Evolutionary conservation across 306 rosid species (phyloP), one percentile per base, ranked within the genome.

Genomic region (Lablab purpureus): DNA sequence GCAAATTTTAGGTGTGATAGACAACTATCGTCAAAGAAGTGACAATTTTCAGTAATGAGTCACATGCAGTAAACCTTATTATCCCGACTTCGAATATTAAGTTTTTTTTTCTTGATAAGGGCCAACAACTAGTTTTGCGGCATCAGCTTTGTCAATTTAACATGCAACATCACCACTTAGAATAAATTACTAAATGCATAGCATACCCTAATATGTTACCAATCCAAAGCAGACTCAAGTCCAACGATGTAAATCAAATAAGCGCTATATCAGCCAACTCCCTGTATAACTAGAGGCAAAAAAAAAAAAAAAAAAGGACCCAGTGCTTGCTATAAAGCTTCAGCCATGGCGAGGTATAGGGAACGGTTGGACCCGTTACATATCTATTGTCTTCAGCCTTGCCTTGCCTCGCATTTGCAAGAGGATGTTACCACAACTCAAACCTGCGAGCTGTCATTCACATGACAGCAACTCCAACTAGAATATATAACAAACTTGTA

Each of bases 1-100:
- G 71, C 66, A 82, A 80, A 70, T 66, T 83, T 55, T n/a, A 47
- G 25, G 62, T 22, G 46, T 9, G 64, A 45, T 12, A 41, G 77
- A 28, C 74, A 68, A 68, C 43, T 51, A 51, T 50, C 47, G 62
- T 65, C 43, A 79, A 40, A 18, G 27, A 18, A 52, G 63, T 71
- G 46, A 47, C 68, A 49, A 36, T 66, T 67, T 80, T 68, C 56
- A 81, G 46, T 36, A 52, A 68, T 3, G 32, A 69, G 45, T 60
- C 32, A 67, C 19, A 67, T 23, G 47, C 28, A 43, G 67, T 60
- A 56, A 77, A 37, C 19, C 54, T 49, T 77, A 34, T 58, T 72
- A 64, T 63, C 22, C 32, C 21, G 77, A 43, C 34, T 51, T 25
- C 46, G 6, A 52, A 43, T 55, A 23, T 49, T 36, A 58, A 47